Evolutionary conservation across 2,329 filamentous ascomycete genomes (phyloP).

Genomic region (Hymenoscyphus albidus): DNA sequence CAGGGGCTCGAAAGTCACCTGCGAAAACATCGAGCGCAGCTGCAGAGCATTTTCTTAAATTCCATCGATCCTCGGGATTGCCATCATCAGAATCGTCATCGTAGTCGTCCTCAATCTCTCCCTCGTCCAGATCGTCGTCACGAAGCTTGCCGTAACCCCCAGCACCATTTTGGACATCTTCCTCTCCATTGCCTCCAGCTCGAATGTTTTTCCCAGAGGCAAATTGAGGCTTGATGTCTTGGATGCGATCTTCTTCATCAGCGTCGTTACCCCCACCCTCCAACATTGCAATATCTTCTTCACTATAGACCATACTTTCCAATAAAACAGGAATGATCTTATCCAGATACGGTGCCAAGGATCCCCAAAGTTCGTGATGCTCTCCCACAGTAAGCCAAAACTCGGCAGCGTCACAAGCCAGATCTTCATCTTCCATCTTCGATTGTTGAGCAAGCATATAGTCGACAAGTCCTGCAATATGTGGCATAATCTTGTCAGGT

Average conservation of each 20-base stretch:
- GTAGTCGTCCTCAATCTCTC: slow-evolving; percentile 72
- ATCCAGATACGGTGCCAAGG: slow-evolving; percentile 71
- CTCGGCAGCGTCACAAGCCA: slow-evolving; percentile 91
- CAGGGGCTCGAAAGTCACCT: slow-evolving; percentile 78
- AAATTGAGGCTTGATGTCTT: slow-evolving; percentile 92
- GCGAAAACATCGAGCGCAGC: slow-evolving; percentile 93
- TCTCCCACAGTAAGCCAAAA: slow-evolving; percentile 96
- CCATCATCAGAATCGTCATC: slow-evolving; percentile 67
- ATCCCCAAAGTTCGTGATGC: slow-evolving; percentile 72
- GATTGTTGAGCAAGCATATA: slow-evolving; percentile 91
- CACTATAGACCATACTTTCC: slow-evolving; percentile 93
- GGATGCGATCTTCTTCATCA: slow-evolving; percentile 80
- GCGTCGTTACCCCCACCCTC: slow-evolving; percentile 86
- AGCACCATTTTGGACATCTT: slow-evolving; percentile 41
- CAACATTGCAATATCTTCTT: slow-evolving; percentile 83
- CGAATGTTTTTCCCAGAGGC: slow-evolving; percentile 62
- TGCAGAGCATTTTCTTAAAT: slow-evolving; percentile 92
- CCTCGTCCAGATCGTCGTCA: slow-evolving; percentile 78
- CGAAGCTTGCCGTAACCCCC: slow-evolving; percentile 53
- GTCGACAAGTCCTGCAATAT: slow-evolving; percentile 82
- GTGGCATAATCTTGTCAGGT: slow-evolving; percentile 84
- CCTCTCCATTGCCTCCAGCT: slow-evolving; percentile 40
- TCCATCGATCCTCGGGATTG: slow-evolving; percentile 91
- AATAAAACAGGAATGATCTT: slow-evolving; percentile 89
- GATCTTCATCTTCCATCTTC: slow-evolving; percentile 74